A percentile compares a stretch with the other conserved stretches of the same genome.
Conservation (phyloP, 345 rosid genomes). For the Citrus australasica region DNA sequence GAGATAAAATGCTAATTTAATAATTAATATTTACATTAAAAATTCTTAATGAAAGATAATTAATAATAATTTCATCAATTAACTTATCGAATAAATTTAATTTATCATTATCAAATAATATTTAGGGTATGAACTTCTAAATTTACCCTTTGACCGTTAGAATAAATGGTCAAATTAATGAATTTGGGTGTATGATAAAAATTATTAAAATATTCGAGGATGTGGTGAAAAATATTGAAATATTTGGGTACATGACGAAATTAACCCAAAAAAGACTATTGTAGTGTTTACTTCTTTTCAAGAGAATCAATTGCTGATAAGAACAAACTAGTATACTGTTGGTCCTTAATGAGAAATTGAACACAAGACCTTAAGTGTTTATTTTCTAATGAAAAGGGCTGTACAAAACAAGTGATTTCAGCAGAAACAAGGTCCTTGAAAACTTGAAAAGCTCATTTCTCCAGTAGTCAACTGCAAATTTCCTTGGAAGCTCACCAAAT, state of each 20-base stretch:
- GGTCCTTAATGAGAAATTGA: neutral
- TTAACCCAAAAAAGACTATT: neutral
- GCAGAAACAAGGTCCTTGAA: neutral
- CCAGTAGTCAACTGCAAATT: neutral
- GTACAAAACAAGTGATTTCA: neutral
- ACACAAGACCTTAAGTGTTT: neutral
- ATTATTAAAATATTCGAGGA: fast-evolving
- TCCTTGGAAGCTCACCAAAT: neutral
- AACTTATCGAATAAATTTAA: too few species aligned
- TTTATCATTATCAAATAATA: too few species aligned
- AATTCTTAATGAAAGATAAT: too few species aligned
- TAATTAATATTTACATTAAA: too few species aligned
- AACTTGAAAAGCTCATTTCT: neutral
- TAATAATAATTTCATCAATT: too few species aligned
- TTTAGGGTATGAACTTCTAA: too few species aligned
- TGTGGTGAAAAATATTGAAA: fast-evolving
- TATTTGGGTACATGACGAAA: fast-evolving
- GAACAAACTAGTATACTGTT: conserved; percentile 11
- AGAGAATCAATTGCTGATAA: conserved; percentile 27
- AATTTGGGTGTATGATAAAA: fast-evolving
- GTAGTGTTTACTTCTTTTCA: conserved; percentile 15
- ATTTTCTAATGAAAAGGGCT: neutral
- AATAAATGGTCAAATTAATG: too few species aligned
- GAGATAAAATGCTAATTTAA: too few species aligned
- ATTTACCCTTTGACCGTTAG: too few species aligned